Evolutionary conservation across 176 grass and related monocot genomes (phyloP), one percentile per base, ranked within the genome.

Genomic region (Sorghum bicolor): DNA sequence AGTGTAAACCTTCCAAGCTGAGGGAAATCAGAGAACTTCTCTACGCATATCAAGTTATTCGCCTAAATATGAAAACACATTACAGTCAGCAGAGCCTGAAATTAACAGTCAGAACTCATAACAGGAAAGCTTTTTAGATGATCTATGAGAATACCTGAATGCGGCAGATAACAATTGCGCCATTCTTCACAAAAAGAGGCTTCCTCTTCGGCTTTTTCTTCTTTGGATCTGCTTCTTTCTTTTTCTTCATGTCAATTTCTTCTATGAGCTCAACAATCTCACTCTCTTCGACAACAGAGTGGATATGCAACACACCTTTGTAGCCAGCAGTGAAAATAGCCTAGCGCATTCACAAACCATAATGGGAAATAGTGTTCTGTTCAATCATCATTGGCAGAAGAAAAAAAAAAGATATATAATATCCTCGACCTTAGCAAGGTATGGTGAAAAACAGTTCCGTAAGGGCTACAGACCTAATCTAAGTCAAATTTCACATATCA

Each of bases 1-100:
- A 98, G 95, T 16, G 95, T 95, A 85, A 98, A 98, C 82, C 95
- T 98, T 86, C 95, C 95, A 75, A 98, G 95, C 79, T 94, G 95
- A 86, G 95, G 82, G 70, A 91, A 88, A 86, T 90, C 86, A 80
- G 90, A 81, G 70, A 98, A 98, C 32, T 91, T 94, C 84, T 98
- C 95, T 24, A 98, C 82, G 82, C 95, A 98, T 86, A 98, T 98
- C 78, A 93, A 83, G 55, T 92, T 98, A 84, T 80, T 91, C 67
- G 95, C 95, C 95, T 98, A 70, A 83, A 77, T 39, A 36, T 22
- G 57, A 83, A 5, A 84, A 31, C 43, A 70, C 28, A 61, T 63
- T 57, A 88, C 24, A 76, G 64, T 78, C 78, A 86, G 75, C 70
- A 48, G 29, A 74, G 72, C 28, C 20, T 64, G 37, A 25, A 60